Evolutionary conservation across 2,329 filamentous ascomycete species (phyloP), one percentile per base, ranked within the genome.

Genomic region (Teratosphaeria zuluensis): DNA sequence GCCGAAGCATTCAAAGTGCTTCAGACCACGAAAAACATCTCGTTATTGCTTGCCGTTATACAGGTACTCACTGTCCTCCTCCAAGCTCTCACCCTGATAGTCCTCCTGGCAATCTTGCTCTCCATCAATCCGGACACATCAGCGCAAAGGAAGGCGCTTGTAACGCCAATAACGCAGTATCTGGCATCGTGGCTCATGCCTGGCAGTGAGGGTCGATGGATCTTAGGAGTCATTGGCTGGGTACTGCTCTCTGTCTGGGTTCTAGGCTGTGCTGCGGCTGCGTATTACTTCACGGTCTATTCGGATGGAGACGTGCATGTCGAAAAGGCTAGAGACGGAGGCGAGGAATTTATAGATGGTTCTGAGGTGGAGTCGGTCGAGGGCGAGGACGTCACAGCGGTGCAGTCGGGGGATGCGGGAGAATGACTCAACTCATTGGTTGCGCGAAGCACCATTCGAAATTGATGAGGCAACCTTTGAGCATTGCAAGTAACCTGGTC

Each of bases 1-100:
- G 76, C 75, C 1, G 75, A 74, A 0, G 78, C 76, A 28, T 80
- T 76, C 69, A 70, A 78, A 62, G 76, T 80, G 30, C 71, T 81
- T 1, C 72, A 75, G 58, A 80, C 78, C 0, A 79, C 75, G 8
- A 77, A 76, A 59, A 77, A 80, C 63, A 80, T 81, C 54, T 75
- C 76, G 1, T 74, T 80, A 54, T 59, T 80, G 1, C 72, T 81
- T 6, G 75, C 35, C 9, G 35, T 16, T 1, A 16, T 42, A 12
- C 35, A 42, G 35, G n/a, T 42, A 5, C 35, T 42, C 35, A 42
- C 35, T 5, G 14, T 42, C 12, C 35, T 42, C 35, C n/a, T 42
- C 8, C 35, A 16, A 42, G 35, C 35, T 14, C 11, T 42, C 12
- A 42, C 35, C 14, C 35, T 42, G 35, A 42, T 42, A 2, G 35